These are phyloP conservation scores for Sisymbrium irio DNA, from an alignment of 345 rosid species.

Conservation along the genomic window DNA sequence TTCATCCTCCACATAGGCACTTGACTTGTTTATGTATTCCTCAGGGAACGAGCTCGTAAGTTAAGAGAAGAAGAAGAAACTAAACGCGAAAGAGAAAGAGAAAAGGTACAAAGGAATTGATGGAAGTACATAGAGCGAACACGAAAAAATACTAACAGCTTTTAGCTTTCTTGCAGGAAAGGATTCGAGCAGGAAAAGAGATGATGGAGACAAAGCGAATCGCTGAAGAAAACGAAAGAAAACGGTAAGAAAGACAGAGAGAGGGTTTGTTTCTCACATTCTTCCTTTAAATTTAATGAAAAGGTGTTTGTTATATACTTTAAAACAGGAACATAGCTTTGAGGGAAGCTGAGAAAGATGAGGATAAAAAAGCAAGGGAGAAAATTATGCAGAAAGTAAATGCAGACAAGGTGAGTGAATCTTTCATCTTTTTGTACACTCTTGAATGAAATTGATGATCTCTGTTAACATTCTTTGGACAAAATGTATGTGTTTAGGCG, in stretches of 20 bases:
- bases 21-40: conserved; percentile 3
- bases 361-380: conserved; percentile 64
- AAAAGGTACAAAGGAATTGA: conserved; percentile 49
- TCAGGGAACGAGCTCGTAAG: conserved; percentile 50
- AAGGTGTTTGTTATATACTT: neutral
- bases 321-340: conserved; percentile 44
- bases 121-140: neutral
- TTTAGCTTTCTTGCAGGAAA: conserved; percentile 45
- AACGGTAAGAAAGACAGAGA: conserved; percentile 45
- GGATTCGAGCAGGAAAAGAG: conserved; percentile 70
- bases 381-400: conserved; percentile 57
- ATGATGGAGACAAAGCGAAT: conserved; percentile 50
- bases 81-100: conserved; percentile 49
- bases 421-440: neutral
- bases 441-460: neutral
- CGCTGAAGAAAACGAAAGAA: conserved; percentile 72
- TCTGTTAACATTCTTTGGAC: neutral
- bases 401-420: conserved; percentile 70
- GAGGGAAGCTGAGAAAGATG: conserved; percentile 64
- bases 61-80: conserved; percentile 53
- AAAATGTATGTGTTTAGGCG: conserved; percentile 31
- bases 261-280: neutral
- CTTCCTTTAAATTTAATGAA: neutral
- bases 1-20: neutral
- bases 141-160: neutral